Conservation (phyloP, 495 filamentous ascomycete species). For the Sabuloglossum arenarium region DNA sequence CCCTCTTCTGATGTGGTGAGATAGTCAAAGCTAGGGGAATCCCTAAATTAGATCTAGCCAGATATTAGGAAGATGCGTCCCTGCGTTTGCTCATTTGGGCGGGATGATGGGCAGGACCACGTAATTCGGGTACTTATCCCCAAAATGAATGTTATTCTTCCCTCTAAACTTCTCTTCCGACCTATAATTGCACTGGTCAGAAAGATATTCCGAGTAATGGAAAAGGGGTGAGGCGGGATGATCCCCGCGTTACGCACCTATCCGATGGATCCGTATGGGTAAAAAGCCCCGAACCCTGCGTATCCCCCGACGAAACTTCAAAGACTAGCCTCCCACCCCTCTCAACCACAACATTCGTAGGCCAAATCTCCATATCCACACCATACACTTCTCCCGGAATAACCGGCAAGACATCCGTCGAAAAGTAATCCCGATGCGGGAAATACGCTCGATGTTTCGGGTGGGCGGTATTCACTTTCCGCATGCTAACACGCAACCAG, state of each 20-base stretch:
- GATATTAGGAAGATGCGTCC: too few species aligned
- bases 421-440: conserved; percentile 39
- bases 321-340: conserved; percentile 30
- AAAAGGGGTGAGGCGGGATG: not conserved
- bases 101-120: conserved; percentile 35
- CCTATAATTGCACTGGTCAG: conserved; percentile 10
- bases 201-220: not conserved
- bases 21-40: too few species aligned
- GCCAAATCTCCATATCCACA: conserved; percentile 49
- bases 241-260: conserved; percentile 15
- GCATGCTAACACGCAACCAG: conserved; percentile 30
- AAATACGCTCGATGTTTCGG: conserved; percentile 16
- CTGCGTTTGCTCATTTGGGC: not conserved
- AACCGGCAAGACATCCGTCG: conserved; percentile 32
- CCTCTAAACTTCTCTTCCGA: conserved; percentile 26
- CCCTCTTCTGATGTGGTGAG: too few species aligned
- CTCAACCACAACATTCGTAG: conserved; percentile 41
- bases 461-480: not conserved
- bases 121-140: conserved; percentile 27
- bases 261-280: conserved; percentile 28
- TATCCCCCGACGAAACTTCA: conserved; percentile 38
- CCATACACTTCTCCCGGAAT: conserved; percentile 33
- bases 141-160: conserved; percentile 35
- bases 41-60: too few species aligned
- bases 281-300: conserved; percentile 38